phyloP scores from a whole-genome alignment of 176 grass and related monocot genomes.

The Canna indica region DNA sequence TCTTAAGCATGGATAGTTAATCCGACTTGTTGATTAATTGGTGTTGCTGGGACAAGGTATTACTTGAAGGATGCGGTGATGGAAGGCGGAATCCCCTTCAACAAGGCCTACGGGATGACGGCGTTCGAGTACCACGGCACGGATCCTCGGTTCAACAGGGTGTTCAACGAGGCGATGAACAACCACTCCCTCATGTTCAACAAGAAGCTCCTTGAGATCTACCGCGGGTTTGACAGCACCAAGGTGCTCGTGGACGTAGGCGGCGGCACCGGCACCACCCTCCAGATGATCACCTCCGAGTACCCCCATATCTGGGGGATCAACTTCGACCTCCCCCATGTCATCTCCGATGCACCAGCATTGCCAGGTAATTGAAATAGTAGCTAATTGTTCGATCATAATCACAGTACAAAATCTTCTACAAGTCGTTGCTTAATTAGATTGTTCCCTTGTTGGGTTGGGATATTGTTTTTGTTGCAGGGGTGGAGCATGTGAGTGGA shows the following conservation, averaged over 20 bases:
- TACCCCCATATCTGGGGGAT: constrained; percentile 39
- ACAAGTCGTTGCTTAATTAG: too few relatives aligned
- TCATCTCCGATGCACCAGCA: constrained; percentile 74
- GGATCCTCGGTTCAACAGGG: constrained; percentile 73
- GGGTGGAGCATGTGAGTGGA: constrained; percentile 62
- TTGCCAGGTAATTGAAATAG: constrained; percentile 35
- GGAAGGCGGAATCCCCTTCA: constrained; percentile 82
- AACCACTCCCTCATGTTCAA: constrained; percentile 64
- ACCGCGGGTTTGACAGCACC: constrained; percentile 50
- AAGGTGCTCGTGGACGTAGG: constrained; percentile 70
- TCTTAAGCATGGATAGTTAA: too few relatives aligned
- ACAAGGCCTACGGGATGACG: constrained; percentile 87
- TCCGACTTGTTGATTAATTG: too few relatives aligned
- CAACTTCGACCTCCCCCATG: constrained; percentile 90
- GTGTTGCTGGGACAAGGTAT: constrained; percentile 32
- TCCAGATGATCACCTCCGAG: constrained; percentile 45
- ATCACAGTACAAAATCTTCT: too few relatives aligned
- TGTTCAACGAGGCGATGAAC: constrained; percentile 97
- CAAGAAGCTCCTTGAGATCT: constrained; percentile 70
- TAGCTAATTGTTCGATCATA: too few relatives aligned
- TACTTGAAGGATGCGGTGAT: constrained; percentile 68
- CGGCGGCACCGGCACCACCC: constrained; percentile 65
- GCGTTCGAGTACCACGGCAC: constrained; percentile 78
- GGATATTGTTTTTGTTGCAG: neutral
- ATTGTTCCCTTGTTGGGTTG: too few relatives aligned